Evolutionary conservation across 179 eudicot genomes (phyloP).

Genomic region (Pouteria campechiana): DNA sequence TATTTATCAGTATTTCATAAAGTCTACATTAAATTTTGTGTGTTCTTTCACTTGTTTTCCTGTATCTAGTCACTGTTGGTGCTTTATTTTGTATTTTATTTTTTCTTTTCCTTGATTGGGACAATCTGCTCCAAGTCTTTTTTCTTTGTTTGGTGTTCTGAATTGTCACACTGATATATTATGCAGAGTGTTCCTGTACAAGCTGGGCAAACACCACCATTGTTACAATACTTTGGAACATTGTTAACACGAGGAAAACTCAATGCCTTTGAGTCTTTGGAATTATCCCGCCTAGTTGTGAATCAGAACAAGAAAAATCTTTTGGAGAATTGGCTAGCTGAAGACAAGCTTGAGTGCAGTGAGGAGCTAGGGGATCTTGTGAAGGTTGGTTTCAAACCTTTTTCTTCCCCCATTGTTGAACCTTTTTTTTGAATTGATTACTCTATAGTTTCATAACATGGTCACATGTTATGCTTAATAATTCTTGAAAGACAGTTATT

Average conservation of each 20-base stretch:
- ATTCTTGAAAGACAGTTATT: too few relatives aligned
- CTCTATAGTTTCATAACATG: too few relatives aligned
- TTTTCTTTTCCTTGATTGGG: too few relatives aligned
- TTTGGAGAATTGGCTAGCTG: constrained; percentile 93
- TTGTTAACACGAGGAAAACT: constrained; percentile 81
- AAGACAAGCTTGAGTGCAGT: constrained; percentile 89
- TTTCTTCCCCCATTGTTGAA: not conserved
- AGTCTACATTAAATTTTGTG: too few relatives aligned
- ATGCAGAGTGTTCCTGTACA: constrained; percentile 99
- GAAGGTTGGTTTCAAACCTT: constrained; percentile 38
- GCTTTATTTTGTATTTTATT: too few relatives aligned
- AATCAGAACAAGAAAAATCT: constrained; percentile 96
- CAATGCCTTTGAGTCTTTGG: constrained; percentile 90
- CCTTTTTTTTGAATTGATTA: too few relatives aligned
- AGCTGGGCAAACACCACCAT: constrained; percentile 95
- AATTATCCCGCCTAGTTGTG: constrained; percentile 88
- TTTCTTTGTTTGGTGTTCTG: not conserved
- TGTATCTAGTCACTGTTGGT: too few relatives aligned
- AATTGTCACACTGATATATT: not conserved
- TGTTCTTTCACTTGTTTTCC: too few relatives aligned
- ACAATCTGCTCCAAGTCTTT: too few relatives aligned
- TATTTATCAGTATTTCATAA: too few relatives aligned
- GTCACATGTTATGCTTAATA: too few relatives aligned
- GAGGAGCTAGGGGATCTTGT: constrained; percentile 99
- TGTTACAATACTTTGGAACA: constrained; percentile 91